A percentile compares a stretch with the other conserved stretches of the same genome.
Conservation (phyloP, 2,329 filamentous ascomycete genomes). For the Venturia asperata region DNA sequence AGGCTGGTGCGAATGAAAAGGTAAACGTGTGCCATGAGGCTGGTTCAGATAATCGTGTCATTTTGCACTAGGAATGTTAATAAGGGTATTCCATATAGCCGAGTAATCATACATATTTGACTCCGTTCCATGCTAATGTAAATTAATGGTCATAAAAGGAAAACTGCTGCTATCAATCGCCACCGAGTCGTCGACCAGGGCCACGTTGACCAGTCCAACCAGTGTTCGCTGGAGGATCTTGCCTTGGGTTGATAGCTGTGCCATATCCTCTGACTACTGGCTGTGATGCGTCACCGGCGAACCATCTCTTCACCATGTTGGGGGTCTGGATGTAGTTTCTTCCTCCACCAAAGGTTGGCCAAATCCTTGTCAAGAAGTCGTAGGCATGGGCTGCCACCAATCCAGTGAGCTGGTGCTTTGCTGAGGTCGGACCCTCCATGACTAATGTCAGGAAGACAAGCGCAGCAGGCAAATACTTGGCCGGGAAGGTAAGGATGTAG, state of each 20-base stretch:
- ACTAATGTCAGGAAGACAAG: constrained; percentile 71
- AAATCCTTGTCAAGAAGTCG: constrained; percentile 82
- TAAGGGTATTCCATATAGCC: not conserved
- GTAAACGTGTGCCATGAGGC: not conserved
- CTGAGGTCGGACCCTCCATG: constrained; percentile 50
- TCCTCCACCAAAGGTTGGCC: constrained; percentile 82
- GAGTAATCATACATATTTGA: constrained; percentile 1
- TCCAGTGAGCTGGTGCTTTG: constrained; percentile 65
- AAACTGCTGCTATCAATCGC: not conserved
- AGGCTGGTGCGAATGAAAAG: not conserved
- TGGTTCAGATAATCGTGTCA: not conserved
- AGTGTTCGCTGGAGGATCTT: not conserved
- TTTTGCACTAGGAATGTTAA: not conserved
- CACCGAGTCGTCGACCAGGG: constrained; percentile 19
- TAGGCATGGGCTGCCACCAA: constrained; percentile 81
- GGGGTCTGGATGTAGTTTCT: constrained; percentile 71
- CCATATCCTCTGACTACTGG: constrained; percentile 17
- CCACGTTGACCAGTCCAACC: constrained; percentile 17
- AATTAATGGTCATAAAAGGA: not conserved
- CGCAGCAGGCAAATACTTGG: constrained; percentile 72
- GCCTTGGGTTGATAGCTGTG: constrained; percentile 2
- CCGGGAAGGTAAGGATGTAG: constrained; percentile 75
- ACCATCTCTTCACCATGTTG: constrained; percentile 59
- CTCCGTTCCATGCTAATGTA: not conserved
- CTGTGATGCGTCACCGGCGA: constrained; percentile 35